Evolutionary conservation across 1,139 yeast species (phyloP).

Genomic region (Protomyces inouyei): DNA sequence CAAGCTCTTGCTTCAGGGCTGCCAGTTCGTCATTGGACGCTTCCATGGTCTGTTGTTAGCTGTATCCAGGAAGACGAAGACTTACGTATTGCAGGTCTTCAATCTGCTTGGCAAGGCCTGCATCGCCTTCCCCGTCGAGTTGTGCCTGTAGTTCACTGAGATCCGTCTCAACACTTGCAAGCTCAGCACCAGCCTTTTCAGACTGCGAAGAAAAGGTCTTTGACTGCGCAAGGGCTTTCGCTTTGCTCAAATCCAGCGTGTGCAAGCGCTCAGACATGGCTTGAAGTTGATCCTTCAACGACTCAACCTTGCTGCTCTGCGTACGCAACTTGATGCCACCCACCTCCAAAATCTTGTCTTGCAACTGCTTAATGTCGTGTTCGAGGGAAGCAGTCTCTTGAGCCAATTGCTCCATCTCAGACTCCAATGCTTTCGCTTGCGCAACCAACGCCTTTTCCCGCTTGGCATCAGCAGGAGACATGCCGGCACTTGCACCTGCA

Average conservation of each 20-base stretch:
- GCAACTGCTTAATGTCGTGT: slow-evolving; percentile 53
- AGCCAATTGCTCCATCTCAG: slow-evolving; percentile 47
- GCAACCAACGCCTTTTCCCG: slow-evolving; percentile 34
- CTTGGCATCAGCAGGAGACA: slow-evolving; percentile 23
- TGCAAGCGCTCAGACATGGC: slow-evolving; percentile 57
- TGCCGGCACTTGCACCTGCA: slow-evolving; percentile 30
- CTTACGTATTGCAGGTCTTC: slow-evolving; percentile 27
- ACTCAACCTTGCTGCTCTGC: slow-evolving; percentile 78
- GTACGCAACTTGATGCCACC: slow-evolving; percentile 84
- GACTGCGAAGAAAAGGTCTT: slow-evolving; percentile 51
- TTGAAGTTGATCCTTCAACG: slow-evolving; percentile 63
- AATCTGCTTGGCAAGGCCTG: slow-evolving; percentile 28
- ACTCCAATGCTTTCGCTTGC: slow-evolving; percentile 29
- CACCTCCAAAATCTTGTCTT: slow-evolving; percentile 76
- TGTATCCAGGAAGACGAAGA: slow-evolving; percentile 7
- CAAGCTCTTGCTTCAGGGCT: slow-evolving; percentile 46
- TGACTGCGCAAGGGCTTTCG: slow-evolving; percentile 64
- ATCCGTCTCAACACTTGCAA: slow-evolving; percentile 40
- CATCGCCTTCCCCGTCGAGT: slow-evolving; percentile 32
- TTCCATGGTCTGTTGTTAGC: slow-evolving; percentile 36
- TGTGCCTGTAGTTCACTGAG: slow-evolving; percentile 37
- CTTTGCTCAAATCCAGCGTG: slow-evolving; percentile 54
- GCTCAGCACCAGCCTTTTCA: slow-evolving; percentile 43
- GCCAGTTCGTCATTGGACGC: slow-evolving; percentile 42
- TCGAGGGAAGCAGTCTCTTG: slow-evolving; percentile 58